These are phyloP conservation scores for Phtheirospermum japonicum DNA, from an alignment of 257 asterid species.

Conservation along the genomic window DNA sequence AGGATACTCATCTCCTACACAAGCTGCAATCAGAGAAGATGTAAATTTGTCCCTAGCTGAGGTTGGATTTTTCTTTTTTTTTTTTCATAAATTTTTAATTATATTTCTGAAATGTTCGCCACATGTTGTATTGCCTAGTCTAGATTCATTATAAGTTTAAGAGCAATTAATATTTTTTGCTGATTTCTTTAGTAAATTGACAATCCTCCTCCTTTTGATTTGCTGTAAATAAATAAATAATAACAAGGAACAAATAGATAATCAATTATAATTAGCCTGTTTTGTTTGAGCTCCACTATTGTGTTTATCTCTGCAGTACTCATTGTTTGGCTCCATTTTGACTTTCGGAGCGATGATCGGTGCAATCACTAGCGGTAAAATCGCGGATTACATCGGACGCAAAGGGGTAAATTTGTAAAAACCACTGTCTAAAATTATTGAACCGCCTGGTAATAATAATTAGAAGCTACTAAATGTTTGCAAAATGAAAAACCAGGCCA, in stretches of 20 bases:
- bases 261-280: neutral
- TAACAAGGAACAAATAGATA: neutral
- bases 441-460: constrained; percentile 11
- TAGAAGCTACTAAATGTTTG: constrained; percentile 15
- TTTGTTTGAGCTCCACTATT: neutral
- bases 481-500: constrained; percentile 62
- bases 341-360: constrained; percentile 98
- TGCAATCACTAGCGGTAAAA: constrained; percentile 83
- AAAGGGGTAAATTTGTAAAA: constrained; percentile 63
- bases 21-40: constrained; percentile 70
- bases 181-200: too few species aligned
- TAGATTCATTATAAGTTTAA: too few species aligned
- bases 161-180: too few species aligned
- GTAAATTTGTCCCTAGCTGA: constrained; percentile 70
- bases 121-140: too few species aligned
- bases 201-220: too few species aligned
- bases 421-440: neutral
- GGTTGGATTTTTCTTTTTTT: constrained; percentile 40
- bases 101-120: too few species aligned
- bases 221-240: too few species aligned
- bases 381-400: constrained; percentile 79
- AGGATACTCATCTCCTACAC: constrained; percentile 95
- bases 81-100: too few species aligned
- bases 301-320: constrained; percentile 55
- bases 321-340: constrained; percentile 84